Evolutionary conservation across 305 asterid genomes (phyloP), one percentile per base, ranked within the genome.

Genomic region (Lippia alba): DNA sequence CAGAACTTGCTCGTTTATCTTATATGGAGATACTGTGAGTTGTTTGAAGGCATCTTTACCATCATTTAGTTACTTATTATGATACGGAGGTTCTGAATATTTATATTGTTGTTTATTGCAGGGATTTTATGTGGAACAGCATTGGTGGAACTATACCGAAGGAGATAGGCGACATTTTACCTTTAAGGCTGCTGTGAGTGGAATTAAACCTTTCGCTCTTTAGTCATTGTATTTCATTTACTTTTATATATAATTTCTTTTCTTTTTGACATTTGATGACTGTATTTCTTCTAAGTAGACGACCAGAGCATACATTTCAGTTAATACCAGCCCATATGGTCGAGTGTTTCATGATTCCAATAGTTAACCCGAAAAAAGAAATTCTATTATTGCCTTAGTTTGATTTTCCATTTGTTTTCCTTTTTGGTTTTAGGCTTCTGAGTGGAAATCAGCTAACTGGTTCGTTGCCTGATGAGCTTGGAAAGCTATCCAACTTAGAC

Each of bases 81-180:
- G 14, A 33, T 36, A 4, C 9, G 41, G 41, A 36, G 41, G 41
- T 8, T 36, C 9, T 36, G 41, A 36, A 5, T 24, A 24, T 36
- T 36, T 8, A 1, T 36, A 36, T 36, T 56, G 15, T 74, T 69
- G 49, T 60, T 70, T 60, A 8, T 70, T 55, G 20, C 56, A 93
- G 97, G 90, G 97, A 91, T 82, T 73, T 93, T 73, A 93, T 93
- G 98, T 89, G 97, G 96, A 93, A 93, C 85, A 74, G 36, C 49
- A 85, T 93, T 75, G 80, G 82, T n/a, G 97, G 98, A 75, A 80
- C 72, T 32, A 93, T 93, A 78, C 98, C 98, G 20, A 89, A 83
- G 86, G 96, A 91, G 89, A 91, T 91, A 39, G 96, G 98, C 75
- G 86, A 78, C 69, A 76, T 93, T 39, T 64, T 82, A 66, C 53